Evolutionary conservation across 1,284 basidiomycete genomes (phyloP).

Genomic region (Ustilago trichophora): DNA sequence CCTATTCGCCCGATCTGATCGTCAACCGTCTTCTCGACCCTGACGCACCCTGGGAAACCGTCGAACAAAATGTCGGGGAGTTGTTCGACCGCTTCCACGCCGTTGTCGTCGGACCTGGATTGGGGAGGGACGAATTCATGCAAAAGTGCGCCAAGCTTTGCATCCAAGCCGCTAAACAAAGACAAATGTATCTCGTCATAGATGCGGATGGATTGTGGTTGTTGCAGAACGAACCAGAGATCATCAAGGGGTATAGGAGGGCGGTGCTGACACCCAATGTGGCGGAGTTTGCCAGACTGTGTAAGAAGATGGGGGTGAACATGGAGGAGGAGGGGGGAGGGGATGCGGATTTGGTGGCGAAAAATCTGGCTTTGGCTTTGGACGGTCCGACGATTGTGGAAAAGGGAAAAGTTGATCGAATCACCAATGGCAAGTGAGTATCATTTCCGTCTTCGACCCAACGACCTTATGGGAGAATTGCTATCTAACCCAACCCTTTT

Average conservation of each 20-base stretch:
- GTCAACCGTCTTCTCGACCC: constrained; percentile 84
- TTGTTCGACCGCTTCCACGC: constrained; percentile 87
- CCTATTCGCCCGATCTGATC: constrained; percentile 91
- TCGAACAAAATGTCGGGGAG: constrained; percentile 73
- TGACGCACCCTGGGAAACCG: constrained; percentile 40
- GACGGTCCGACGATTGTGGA: constrained; percentile 91
- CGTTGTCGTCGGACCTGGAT: constrained; percentile 88
- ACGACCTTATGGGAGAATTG: too few relatives aligned
- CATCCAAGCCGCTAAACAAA: constrained; percentile 69
- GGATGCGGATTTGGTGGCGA: constrained; percentile 67
- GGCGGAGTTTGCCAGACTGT: constrained; percentile 87
- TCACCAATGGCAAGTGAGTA: constrained; percentile 66
- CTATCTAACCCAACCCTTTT: too few relatives aligned
- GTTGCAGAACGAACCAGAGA: constrained; percentile 77
- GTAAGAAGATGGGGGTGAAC: constrained; percentile 74
- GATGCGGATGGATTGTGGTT: constrained; percentile 90
- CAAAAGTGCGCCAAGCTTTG: constrained; percentile 73
- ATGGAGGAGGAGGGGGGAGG: too few relatives aligned
- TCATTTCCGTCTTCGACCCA: too few relatives aligned
- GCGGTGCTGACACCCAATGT: constrained; percentile 92
- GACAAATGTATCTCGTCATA: constrained; percentile 86
- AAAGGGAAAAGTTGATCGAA: constrained; percentile 74
- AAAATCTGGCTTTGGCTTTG: constrained; percentile 74
- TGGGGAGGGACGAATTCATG: constrained; percentile 82
- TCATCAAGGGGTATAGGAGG: constrained; percentile 81